Evolutionary conservation across 805 yeast genomes (phyloP), one percentile per base, ranked within the genome.

Genomic region (Saccharomyces kudriavzevii): DNA sequence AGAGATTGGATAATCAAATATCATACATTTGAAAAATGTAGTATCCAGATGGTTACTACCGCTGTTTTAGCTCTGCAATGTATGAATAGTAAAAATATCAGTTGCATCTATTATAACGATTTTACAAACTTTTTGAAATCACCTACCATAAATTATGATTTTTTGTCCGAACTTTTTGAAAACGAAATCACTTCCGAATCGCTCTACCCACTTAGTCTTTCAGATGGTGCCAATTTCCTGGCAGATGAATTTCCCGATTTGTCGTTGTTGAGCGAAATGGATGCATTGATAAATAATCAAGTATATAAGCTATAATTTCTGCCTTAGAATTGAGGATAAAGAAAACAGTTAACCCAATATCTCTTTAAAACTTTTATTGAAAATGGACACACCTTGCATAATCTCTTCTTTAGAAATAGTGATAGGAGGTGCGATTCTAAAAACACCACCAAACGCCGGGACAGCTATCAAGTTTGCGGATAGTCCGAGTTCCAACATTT

Each of bases 361-460:
- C 30, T 55, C 57, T 29, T 48, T 26, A 26, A 62, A 60, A 10
- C 63, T 56, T 28, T 46, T 49, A 26, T 57, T 56, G 26, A 62
- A 59, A 24, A 59, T 58, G 5, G 45, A 35, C 14, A 59, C 43
- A 17, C 64, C 67, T 48, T 54, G 53, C 28, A 43, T 45, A 48
- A 63, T 56, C 47, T 61, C 67, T n/a, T 55, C 52, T 40, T 55
- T 56, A 4, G 64, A 58, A 17, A 65, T 54, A 5, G 65, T 57
- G 20, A 65, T 64, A 22, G 69, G 68, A 9, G 70, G 69, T 2
- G 70, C 69, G 56, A 60, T 59, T 53, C 64, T 56, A 27, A 60
- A 60, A 26, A 58, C 56, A 35, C 64, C 61, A 26, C 64, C 62
- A 49, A 57, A 60, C 11, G 59, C 49, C 22, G 56, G 54, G 11